phyloP scores from a whole-genome alignment of 495 filamentous ascomycete species.

The Patellaria atrata region DNA sequence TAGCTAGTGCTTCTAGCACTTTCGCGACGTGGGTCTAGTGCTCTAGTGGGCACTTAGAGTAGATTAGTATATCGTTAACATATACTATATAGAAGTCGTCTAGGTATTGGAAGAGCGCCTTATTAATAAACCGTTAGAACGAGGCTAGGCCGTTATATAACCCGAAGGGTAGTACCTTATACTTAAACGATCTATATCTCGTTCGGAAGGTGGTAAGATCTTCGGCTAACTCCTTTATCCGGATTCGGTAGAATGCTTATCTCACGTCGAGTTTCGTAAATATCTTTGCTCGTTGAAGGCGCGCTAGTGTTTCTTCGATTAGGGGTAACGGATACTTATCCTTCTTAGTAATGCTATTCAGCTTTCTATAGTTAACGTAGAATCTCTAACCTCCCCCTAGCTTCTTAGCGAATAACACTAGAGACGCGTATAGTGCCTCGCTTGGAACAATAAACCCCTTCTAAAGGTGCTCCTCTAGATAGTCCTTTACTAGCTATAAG shows the following conservation, averaged over 20 bases:
- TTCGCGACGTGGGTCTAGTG: constrained; percentile 6
- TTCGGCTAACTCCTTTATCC: constrained; percentile 14
- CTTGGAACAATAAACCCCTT: constrained; percentile 18
- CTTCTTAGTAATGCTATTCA: constrained; percentile 32
- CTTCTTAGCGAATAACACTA: constrained; percentile 29
- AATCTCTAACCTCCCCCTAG: constrained; percentile 24
- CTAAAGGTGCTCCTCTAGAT: constrained; percentile 13
- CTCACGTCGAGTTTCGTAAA: constrained; percentile 35
- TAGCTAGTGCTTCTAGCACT: constrained; percentile 8
- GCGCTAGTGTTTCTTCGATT: constrained; percentile 31
- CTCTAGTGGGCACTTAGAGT: constrained; percentile 7
- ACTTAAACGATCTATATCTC: constrained; percentile 23
- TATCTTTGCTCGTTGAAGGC: constrained; percentile 20
- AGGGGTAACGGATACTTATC: constrained; percentile 33
- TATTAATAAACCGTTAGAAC: constrained; percentile 26
- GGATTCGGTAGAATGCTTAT: constrained; percentile 12
- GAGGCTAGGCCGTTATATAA: constrained; percentile 18
- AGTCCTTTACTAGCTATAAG: constrained; percentile 11
- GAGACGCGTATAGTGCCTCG: constrained; percentile 13
- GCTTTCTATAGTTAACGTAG: constrained; percentile 35
- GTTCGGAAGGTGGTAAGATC: constrained; percentile 24
- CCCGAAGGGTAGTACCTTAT: constrained; percentile 25
- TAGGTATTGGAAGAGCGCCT: constrained; percentile 15
- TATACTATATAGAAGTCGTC: constrained; percentile 22
- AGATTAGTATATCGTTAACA: constrained; percentile 21